Conservation (phyloP, 192 early-diverging fungal genomes). For the Gaertneriomyces semiglobifer region DNA sequence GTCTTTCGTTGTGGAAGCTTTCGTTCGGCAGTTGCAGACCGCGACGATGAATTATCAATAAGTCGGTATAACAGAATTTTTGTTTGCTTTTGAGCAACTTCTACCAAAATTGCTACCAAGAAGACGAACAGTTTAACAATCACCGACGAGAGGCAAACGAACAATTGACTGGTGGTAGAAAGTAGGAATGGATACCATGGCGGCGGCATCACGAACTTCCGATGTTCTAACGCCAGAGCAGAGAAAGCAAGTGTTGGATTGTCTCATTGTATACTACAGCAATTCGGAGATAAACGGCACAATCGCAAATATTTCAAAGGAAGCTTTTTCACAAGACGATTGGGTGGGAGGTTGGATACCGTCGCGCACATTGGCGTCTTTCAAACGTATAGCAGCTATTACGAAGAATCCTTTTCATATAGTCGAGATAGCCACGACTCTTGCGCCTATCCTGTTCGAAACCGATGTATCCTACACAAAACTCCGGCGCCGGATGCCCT, state of each 20-base stretch:
- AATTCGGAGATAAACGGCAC: conserved; percentile 28
- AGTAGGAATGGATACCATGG: too few relatives aligned
- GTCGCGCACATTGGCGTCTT: conserved; percentile 9
- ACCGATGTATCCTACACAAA: neutral
- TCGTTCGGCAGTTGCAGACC: too few relatives aligned
- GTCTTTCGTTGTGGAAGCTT: too few relatives aligned
- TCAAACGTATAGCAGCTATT: conserved; percentile 17
- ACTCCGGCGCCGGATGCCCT: conserved; percentile 22
- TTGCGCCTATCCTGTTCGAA: conserved; percentile 25
- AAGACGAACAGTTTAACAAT: too few relatives aligned
- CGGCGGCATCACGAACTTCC: too few relatives aligned
- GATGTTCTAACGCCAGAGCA: neutral
- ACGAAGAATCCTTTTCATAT: conserved; percentile 20
- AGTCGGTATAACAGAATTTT: too few relatives aligned
- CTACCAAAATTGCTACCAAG: too few relatives aligned
- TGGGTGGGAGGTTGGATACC: conserved; percentile 31
- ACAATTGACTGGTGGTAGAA: too few relatives aligned
- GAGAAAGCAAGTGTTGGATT: conserved; percentile 15
- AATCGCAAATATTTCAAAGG: conserved; percentile 25
- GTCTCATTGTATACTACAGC: conserved; percentile 20
- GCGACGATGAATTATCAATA: too few relatives aligned
- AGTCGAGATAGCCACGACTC: neutral
- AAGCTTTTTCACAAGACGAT: conserved; percentile 11
- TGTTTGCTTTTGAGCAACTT: too few relatives aligned
- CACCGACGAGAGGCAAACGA: too few relatives aligned